A percentile compares a stretch with the other conserved stretches of the same genome.
Evolutionary conservation across 495 filamentous ascomycete genomes (phyloP).

Genomic region (Bacidia gigantensis): DNA sequence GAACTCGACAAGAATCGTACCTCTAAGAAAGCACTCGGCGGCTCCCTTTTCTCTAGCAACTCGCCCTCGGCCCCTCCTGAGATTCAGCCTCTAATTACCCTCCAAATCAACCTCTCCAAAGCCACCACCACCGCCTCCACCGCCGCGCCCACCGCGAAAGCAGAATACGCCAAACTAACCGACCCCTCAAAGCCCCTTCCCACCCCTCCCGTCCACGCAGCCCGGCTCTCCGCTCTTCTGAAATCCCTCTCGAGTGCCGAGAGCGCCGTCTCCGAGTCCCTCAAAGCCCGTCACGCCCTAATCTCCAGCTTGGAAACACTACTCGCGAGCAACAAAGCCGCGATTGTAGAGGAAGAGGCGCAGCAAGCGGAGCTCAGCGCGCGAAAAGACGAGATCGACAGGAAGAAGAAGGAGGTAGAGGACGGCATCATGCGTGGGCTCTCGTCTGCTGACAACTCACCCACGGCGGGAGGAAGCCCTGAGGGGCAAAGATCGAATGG

Average conservation of each 20-base stretch:
- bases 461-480: conserved; percentile 10
- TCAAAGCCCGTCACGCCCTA: conserved; percentile 69
- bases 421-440: conserved; percentile 74
- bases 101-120: conserved; percentile 62
- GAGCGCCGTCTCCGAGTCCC: conserved; percentile 74
- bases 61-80: conserved; percentile 55
- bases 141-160: conserved; percentile 50
- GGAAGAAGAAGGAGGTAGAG: conserved; percentile 74
- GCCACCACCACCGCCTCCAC: conserved; percentile 46
- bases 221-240: conserved; percentile 71
- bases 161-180: conserved; percentile 69
- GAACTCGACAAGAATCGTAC: conserved; percentile 70
- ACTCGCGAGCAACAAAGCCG: conserved; percentile 56
- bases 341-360: conserved; percentile 52
- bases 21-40: conserved; percentile 49
- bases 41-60: conserved; percentile 55
- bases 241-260: conserved; percentile 86
- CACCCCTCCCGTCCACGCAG: conserved; percentile 78
- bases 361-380: conserved; percentile 42
- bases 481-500: conserved; percentile 26
- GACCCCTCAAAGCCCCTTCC: conserved; percentile 52
- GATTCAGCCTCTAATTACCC: conserved; percentile 54
- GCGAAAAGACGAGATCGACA: conserved; percentile 53
- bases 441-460: conserved; percentile 30
- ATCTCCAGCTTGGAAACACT: conserved; percentile 73